phyloP scores from a whole-genome alignment of 2,329 filamentous ascomycete species.

The Reticulascus tulasneorum region DNA sequence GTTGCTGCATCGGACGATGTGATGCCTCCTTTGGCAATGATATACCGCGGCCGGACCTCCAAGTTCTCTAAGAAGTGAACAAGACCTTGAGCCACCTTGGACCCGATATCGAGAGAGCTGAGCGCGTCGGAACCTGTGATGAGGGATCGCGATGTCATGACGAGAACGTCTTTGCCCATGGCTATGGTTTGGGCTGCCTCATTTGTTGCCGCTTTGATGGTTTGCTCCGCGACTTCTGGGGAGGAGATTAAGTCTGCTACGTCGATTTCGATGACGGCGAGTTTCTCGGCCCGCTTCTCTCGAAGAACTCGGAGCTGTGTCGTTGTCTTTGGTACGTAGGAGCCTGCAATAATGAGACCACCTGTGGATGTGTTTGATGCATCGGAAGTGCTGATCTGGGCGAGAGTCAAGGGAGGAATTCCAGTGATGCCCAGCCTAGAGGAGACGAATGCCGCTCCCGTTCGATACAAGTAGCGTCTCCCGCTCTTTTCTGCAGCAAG shows the following conservation, averaged over 20 bases:
- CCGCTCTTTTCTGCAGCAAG: conserved; percentile 28
- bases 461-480: conserved; percentile 33
- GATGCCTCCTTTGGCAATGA: conserved; percentile 58
- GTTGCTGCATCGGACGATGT: conserved; percentile 56
- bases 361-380: conserved; percentile 23
- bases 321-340: conserved; percentile 57
- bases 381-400: conserved; percentile 33
- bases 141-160: conserved; percentile 56
- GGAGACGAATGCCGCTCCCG: conserved; percentile 38
- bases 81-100: conserved; percentile 44
- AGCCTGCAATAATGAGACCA: conserved; percentile 52
- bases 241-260: conserved; percentile 12
- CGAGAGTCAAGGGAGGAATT: conserved; percentile 45
- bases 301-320: conserved; percentile 22
- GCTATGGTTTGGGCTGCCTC: conserved; percentile 25
- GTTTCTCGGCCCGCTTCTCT: conserved; percentile 12
- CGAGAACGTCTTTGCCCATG: conserved; percentile 46
- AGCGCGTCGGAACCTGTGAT: conserved; percentile 39
- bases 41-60: conserved; percentile 46
- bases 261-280: conserved; percentile 15
- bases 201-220: conserved; percentile 7
- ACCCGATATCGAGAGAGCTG: conserved; percentile 51
- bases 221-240: conserved; percentile 1
- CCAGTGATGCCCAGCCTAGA: conserved; percentile 47
- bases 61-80: conserved; percentile 45